Conservation (phyloP, 805 yeast species). For the Metschnikowia lunata region DNA sequence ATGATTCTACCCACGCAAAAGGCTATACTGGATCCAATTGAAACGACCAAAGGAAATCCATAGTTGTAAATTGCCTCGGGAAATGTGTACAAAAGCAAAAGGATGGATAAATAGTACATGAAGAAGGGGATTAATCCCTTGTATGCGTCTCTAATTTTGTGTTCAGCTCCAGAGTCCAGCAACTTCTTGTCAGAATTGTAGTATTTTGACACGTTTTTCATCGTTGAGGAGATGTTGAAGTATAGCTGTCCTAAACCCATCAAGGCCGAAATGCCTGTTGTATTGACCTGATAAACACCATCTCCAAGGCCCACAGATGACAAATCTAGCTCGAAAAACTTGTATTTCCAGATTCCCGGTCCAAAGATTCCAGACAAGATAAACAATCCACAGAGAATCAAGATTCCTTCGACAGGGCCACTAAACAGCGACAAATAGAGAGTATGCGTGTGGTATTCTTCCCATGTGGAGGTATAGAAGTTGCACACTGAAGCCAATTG, state of each 20-base stretch:
- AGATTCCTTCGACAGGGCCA: conserved; percentile 94
- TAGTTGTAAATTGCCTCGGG: conserved; percentile 46
- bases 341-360: conserved; percentile 58
- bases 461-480: conserved; percentile 92
- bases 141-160: conserved; percentile 41
- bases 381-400: conserved; percentile 55
- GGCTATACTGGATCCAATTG: conserved; percentile 75
- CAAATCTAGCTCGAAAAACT: conserved; percentile 39
- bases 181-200: conserved; percentile 30
- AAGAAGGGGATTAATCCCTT: conserved; percentile 67
- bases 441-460: conserved; percentile 86
- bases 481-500: conserved; percentile 75
- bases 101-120: conserved; percentile 46
- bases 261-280: conserved; percentile 42
- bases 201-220: conserved; percentile 51
- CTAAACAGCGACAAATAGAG: conserved; percentile 73
- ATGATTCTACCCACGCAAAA: conserved; percentile 89
- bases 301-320: conserved; percentile 26
- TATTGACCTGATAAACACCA: conserved; percentile 30
- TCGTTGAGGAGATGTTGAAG: conserved; percentile 67
- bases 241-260: conserved; percentile 52
- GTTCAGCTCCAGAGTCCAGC: conserved; percentile 18
- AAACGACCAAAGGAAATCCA: conserved; percentile 55
- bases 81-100: conserved; percentile 44
- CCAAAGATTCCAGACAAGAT: conserved; percentile 66